Conservation (phyloP, 495 filamentous ascomycete genomes). For the Aspergillus wentii region DNA sequence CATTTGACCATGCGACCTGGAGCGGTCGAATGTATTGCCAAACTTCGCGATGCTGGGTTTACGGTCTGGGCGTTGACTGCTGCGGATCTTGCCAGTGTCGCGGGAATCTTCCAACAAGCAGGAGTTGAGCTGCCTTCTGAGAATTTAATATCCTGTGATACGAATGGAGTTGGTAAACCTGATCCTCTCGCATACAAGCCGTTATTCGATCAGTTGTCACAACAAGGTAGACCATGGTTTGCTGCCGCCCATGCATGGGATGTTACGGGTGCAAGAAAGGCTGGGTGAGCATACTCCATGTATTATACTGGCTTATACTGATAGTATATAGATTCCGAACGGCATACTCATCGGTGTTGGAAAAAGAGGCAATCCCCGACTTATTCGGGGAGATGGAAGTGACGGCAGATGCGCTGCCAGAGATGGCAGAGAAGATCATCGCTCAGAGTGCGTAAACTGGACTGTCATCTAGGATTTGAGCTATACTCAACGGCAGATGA, state of each 20-base stretch:
- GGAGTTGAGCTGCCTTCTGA: constrained; percentile 30
- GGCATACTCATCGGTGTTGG: constrained; percentile 28
- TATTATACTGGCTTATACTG: no score
- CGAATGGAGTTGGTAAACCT: constrained; percentile 25
- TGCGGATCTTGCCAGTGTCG: constrained; percentile 27
- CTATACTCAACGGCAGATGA: no score
- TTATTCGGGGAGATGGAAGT: constrained; percentile 36
- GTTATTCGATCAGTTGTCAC: constrained; percentile 17
- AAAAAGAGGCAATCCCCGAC: constrained; percentile 29
- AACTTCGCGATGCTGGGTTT: constrained; percentile 33
- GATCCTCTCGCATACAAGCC: constrained; percentile 23
- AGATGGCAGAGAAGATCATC: constrained; percentile 37
- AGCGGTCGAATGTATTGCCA: constrained; percentile 25
- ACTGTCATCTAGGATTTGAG: no score
- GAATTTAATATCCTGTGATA: constrained; percentile 30
- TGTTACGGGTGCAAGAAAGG: constrained; percentile 26
- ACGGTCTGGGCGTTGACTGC: constrained; percentile 40
- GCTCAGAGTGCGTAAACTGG: no score
- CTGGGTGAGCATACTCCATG: constrained; percentile 23
- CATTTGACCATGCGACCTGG: constrained; percentile 24
- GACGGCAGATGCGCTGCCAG: constrained; percentile 30
- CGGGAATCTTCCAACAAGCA: constrained; percentile 29
- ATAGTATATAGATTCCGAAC: constrained; percentile 23
- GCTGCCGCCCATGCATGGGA: constrained; percentile 37
- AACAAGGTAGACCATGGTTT: constrained; percentile 26